Evolutionary conservation across 2,329 filamentous ascomycete species (phyloP).

Genomic region (Pestalotiopsis sp.): DNA sequence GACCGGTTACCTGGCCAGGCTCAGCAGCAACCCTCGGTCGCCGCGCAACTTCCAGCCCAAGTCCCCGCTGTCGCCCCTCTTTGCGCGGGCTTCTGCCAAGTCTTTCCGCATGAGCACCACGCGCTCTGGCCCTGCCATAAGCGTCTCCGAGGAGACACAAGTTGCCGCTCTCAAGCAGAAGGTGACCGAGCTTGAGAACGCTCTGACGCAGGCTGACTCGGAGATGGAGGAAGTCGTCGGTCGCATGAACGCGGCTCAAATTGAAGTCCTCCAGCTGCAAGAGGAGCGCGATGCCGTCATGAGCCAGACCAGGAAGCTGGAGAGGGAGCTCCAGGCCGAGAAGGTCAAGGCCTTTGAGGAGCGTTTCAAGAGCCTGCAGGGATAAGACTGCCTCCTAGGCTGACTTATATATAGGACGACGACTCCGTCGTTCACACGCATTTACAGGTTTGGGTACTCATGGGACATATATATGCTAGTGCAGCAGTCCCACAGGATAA

Average conservation of each 20-base stretch:
- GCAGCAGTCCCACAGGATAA: conserved; percentile 19
- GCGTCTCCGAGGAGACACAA: conserved; percentile 72
- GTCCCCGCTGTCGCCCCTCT: conserved; percentile 64
- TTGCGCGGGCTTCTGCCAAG: conserved; percentile 47
- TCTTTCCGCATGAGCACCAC: conserved; percentile 56
- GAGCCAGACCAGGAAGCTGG: conserved; percentile 69
- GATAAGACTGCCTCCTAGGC: conserved; percentile 8
- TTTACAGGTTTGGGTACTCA: conserved; percentile 21
- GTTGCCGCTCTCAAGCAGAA: conserved; percentile 76
- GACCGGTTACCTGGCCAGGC: conserved; percentile 74
- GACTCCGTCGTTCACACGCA: conserved; percentile 15
- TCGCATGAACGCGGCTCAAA: conserved; percentile 81
- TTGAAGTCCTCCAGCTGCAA: conserved; percentile 80
- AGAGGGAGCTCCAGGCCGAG: conserved; percentile 68
- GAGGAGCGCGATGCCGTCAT: conserved; percentile 75
- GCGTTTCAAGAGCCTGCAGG: conserved; percentile 33
- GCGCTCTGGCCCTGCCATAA: conserved; percentile 57
- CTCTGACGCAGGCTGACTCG: conserved; percentile 72
- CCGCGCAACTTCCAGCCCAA: conserved; percentile 58
- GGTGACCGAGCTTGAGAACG: conserved; percentile 81
- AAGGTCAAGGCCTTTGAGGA: conserved; percentile 55
- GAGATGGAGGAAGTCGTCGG: conserved; percentile 86
- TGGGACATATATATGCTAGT: conserved; percentile 16
- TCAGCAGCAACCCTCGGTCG: conserved; percentile 57
- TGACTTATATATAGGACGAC: conserved; percentile 1